phyloP scores from a whole-genome alignment of 306 rosid species.

The Fragaria vesca region DNA sequence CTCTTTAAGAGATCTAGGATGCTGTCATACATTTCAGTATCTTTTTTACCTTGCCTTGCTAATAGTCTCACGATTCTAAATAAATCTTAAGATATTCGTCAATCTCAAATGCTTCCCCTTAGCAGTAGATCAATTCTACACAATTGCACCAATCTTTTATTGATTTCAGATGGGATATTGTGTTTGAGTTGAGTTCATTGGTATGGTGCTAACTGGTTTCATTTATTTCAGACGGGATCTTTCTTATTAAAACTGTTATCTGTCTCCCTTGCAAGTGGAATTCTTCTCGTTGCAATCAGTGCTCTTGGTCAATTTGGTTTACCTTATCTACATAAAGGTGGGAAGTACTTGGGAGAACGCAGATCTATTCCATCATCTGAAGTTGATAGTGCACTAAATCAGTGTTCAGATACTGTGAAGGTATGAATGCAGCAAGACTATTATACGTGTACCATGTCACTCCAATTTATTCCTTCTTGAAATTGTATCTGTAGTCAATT shows the following conservation, averaged over 20 bases:
- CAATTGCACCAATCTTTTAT: neutral
- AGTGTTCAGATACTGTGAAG: slow-evolving; percentile 43
- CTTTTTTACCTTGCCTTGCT: neutral
- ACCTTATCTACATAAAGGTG: slow-evolving; percentile 42
- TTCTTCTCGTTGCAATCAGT: slow-evolving; percentile 63
- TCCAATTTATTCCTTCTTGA: neutral
- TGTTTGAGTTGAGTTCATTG: neutral
- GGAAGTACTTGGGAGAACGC: slow-evolving; percentile 36
- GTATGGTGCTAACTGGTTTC: slow-evolving; percentile 11
- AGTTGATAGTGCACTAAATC: slow-evolving; percentile 41
- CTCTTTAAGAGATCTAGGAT: neutral
- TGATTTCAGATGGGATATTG: neutral
- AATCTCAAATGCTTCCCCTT: neutral
- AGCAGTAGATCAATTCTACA: neutral
- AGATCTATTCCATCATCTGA: slow-evolving; percentile 48
- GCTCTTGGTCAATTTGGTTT: slow-evolving; percentile 56
- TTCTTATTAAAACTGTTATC: slow-evolving; percentile 48
- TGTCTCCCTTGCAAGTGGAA: slow-evolving; percentile 59
- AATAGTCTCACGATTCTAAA: neutral
- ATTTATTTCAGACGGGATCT: slow-evolving; percentile 53
- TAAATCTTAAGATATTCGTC: neutral
- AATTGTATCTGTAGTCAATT: neutral
- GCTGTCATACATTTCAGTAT: neutral
- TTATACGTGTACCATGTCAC: neutral
- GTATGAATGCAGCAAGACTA: slow-evolving; percentile 31